These are phyloP conservation scores for Raphanus raphanistrum DNA, from an alignment of 345 rosid genomes.

Conservation along the genomic window DNA sequence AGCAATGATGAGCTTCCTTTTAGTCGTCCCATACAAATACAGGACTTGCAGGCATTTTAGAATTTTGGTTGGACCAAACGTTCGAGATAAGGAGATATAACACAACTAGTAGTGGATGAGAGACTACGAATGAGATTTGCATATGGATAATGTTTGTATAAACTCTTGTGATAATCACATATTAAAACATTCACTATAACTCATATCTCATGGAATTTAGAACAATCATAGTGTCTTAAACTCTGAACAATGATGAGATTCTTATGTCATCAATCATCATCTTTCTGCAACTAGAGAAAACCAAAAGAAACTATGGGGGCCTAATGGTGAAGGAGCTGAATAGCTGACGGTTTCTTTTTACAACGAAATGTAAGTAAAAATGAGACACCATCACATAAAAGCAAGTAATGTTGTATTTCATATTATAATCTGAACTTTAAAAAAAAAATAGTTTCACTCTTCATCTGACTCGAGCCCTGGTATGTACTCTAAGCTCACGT, in stretches of 20 bases:
- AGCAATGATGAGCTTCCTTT: background rate
- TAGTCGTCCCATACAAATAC: background rate
- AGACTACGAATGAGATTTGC: background rate
- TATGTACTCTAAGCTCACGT: slow-evolving; percentile 85
- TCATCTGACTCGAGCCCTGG: slow-evolving; percentile 58
- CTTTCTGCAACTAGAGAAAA: background rate
- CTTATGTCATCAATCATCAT: background rate
- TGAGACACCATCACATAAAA: background rate
- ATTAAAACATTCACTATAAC: background rate
- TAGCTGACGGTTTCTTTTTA: background rate
- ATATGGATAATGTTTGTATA: background rate
- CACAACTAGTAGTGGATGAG: background rate
- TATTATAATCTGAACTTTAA: background rate
- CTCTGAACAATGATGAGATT: background rate
- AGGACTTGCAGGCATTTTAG: background rate
- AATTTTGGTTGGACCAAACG: background rate
- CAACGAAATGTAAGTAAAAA: background rate
- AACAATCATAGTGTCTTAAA: background rate
- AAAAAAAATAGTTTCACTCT: background rate
- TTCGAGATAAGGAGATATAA: background rate
- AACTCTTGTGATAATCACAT: background rate
- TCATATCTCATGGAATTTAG: background rate
- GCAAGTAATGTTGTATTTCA: background rate
- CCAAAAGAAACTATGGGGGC: background rate
- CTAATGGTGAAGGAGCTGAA: background rate